A percentile compares a stretch with the other conserved stretches of the same genome.
Evolutionary conservation across 805 yeast genomes (phyloP).

Genomic region (Metschnikowia reukaufii): DNA sequence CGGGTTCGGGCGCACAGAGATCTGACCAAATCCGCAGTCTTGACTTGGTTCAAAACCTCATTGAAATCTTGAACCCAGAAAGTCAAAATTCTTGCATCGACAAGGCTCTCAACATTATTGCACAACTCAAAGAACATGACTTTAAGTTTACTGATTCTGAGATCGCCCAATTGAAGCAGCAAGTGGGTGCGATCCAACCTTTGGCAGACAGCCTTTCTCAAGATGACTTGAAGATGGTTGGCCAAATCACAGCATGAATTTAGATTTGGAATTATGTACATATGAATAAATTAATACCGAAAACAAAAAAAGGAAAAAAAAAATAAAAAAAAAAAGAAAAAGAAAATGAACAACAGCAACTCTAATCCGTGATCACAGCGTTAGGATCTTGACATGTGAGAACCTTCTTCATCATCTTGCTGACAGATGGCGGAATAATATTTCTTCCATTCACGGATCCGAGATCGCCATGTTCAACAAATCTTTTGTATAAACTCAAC

Average conservation of each 20-base stretch:
- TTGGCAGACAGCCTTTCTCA: constrained; percentile 50
- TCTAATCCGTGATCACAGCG: constrained; percentile 30
- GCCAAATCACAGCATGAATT: constrained; percentile 36
- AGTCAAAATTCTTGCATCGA: constrained; percentile 54
- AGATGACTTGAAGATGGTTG: constrained; percentile 53
- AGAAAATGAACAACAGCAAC: no score
- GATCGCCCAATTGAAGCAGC: constrained; percentile 31
- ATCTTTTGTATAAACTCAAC: constrained; percentile 29
- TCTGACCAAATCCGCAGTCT: constrained; percentile 38
- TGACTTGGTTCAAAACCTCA: constrained; percentile 34
- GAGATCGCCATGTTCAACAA: constrained; percentile 20
- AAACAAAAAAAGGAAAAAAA: neutral
- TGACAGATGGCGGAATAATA: constrained; percentile 52
- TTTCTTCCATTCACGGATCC: constrained; percentile 45
- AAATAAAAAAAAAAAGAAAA: neutral
- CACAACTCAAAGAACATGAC: constrained; percentile 42
- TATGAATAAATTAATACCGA: neutral
- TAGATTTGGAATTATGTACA: neutral
- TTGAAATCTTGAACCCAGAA: constrained; percentile 30
- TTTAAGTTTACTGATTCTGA: constrained; percentile 50
- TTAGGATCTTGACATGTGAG: constrained; percentile 53
- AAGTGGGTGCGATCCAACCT: constrained; percentile 39
- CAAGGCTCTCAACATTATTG: constrained; percentile 52
- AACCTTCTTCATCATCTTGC: constrained; percentile 45
- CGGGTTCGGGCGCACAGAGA: constrained; percentile 45